Evolutionary conservation across 768 basidiomycete species (phyloP), one percentile per base, ranked within the genome.

Genomic region (Leccinum fibrillosum): DNA sequence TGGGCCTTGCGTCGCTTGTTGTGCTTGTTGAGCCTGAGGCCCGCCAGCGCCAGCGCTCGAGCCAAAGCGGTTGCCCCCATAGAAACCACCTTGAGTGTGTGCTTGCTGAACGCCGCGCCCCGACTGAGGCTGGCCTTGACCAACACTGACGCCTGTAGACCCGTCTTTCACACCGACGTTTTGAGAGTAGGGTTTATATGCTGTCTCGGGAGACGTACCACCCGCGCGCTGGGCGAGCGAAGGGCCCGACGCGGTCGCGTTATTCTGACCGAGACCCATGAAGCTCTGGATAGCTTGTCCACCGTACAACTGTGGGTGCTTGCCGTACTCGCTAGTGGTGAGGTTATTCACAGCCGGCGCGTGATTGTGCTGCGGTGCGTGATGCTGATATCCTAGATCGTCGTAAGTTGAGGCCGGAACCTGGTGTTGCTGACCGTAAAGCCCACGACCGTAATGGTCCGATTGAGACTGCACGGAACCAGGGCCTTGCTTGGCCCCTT

Each of bases 161-260:
- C 82, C 82, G 56, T 88, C 89, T 76, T 89, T 89, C 11, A 80
- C 76, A 4, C 71, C 72, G n/a, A 73, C 76, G 52, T 72, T 73
- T 54, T 70, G 74, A 51, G 80, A 82, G 66, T 90, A 91, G 11
- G 88, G 85, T 68, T 92, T 91, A 74, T 89, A 91, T 15, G 86
- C 75, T 8, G 83, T 75, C 72, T 91, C 90, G 1, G 89, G 89
- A 6, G 88, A 89, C 13, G 78, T 76, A 34, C 80, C 82, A 19
- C 78, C 77, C 34, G 57, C 59, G 15, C 79, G 77, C 55, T 79
- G 77, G 23, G 74, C 73, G 34, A 78, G 70, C 26, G 76, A 76
- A 11, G 81, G 81, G 4, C 81, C 85, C 37, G 79, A 75, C 21
- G 79, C 69, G 0, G 79, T 65, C 6, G 71, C 61, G 5, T 70